phyloP scores from a whole-genome alignment of 176 grass and related monocot genomes.

The Aegilops sharonensis region DNA sequence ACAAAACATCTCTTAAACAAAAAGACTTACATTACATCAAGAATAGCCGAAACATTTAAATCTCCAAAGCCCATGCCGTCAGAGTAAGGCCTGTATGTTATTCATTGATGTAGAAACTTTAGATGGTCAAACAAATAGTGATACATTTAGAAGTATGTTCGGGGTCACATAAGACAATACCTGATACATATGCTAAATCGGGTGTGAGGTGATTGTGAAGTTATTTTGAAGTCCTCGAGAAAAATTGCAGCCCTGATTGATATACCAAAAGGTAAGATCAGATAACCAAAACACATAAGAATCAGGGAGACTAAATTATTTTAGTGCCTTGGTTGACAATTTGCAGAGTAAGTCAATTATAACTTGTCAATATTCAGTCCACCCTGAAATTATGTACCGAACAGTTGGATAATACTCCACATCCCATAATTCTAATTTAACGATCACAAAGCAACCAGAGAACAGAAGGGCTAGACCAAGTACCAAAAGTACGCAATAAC shows the following conservation, averaged over 20 bases:
- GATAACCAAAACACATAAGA: not conserved
- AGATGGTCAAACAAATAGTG: constrained; percentile 1
- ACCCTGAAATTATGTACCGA: not conserved
- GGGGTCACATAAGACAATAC: constrained; percentile 33
- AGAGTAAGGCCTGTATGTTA: constrained; percentile 75
- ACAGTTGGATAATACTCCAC: not conserved
- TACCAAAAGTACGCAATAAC: not conserved
- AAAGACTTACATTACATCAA: constrained; percentile 63
- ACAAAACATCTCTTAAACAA: constrained; percentile 8
- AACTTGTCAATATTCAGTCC: not conserved
- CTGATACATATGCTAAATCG: constrained; percentile 74
- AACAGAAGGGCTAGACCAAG: not conserved
- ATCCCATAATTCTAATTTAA: not conserved
- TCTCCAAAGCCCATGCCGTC: constrained; percentile 61
- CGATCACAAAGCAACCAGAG: not conserved
- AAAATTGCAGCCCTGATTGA: constrained; percentile 71
- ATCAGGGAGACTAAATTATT: not conserved
- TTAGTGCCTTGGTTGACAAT: not conserved
- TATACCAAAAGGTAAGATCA: constrained; percentile 21
- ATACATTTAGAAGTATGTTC: constrained; percentile 11
- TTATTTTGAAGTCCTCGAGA: constrained; percentile 77
- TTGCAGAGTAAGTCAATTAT: not conserved
- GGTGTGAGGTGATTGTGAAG: constrained; percentile 60
- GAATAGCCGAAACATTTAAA: constrained; percentile 64
- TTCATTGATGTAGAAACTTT: constrained; percentile 12